Percentiles rank a stretch among this genome's conserved stretches.
These are phyloP conservation scores for Myrica gale DNA, from an alignment of 306 rosid genomes.

Conservation along the genomic window DNA sequence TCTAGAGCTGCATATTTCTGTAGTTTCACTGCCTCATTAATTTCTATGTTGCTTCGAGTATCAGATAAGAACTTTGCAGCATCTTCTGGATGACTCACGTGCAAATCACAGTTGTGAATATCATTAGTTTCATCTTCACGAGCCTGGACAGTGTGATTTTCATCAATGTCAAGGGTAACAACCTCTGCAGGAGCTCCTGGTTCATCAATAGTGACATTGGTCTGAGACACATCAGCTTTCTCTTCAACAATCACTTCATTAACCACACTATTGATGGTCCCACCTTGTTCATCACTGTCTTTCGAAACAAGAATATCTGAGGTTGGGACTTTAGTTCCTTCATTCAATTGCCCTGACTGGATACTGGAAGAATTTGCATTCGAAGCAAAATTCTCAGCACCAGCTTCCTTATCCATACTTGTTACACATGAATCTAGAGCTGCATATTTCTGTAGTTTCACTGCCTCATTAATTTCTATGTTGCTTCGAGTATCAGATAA, in stretches of 20 bases:
- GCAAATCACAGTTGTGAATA: conserved; percentile 18
- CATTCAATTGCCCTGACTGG: conserved; percentile 37
- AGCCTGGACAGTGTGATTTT: conserved; percentile 14
- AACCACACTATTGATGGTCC: conserved; percentile 20
- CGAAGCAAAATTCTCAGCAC: conserved; percentile 20
- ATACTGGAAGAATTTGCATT: conserved; percentile 30
- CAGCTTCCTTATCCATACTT: conserved; percentile 33
- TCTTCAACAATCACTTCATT: conserved; percentile 38
- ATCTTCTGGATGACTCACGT: conserved; percentile 25
- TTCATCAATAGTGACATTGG: conserved; percentile 30
- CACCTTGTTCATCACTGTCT: conserved; percentile 22
- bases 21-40: conserved; percentile 1
- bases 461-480: conserved; percentile 20
- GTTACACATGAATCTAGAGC: conserved; percentile 26
- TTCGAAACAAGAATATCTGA: conserved; percentile 36
- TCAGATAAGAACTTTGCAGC: conserved; percentile 19
- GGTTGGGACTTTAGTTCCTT: conserved; percentile 29
- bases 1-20: conserved; percentile 30
- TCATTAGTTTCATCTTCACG: conserved; percentile 40
- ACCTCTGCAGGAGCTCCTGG: conserved; percentile 29
- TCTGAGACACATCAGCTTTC: conserved; percentile 35
- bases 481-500: conserved; percentile 25
- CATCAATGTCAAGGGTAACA: conserved; percentile 34
- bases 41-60: conserved; percentile 31
- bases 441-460: conserved; percentile 29